Percentiles rank a stretch among this genome's conserved stretches.
These are phyloP conservation scores for Aspergillus nomiae DNA, from an alignment of 2,329 filamentous ascomycete genomes.

Conservation along the genomic window DNA sequence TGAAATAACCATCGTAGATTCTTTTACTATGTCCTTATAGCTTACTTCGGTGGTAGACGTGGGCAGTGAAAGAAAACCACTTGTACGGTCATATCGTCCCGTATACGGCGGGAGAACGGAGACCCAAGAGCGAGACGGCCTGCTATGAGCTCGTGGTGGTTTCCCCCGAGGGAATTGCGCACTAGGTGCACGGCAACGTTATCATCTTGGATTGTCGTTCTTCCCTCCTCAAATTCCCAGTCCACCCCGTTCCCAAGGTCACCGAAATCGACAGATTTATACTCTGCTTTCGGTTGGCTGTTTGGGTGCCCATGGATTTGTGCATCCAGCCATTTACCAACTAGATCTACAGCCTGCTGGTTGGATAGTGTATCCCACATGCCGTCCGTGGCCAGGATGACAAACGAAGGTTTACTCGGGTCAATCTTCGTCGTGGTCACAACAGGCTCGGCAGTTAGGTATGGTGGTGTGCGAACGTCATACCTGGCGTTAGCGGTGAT, in stretches of 20 bases:
- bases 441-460: conserved; percentile 68
- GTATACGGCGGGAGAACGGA: conserved; percentile 38
- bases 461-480: conserved; percentile 58
- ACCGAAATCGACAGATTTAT: conserved; percentile 26
- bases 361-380: conserved; percentile 65
- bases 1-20: not conserved
- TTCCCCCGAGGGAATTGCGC: conserved; percentile 57
- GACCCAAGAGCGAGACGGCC: conserved; percentile 30
- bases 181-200: conserved; percentile 56
- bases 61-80: conserved; percentile 42
- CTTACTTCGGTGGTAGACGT: not conserved
- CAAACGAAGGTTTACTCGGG: conserved; percentile 54
- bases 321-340: conserved; percentile 56
- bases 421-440: conserved; percentile 60
- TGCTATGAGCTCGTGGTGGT: conserved; percentile 36
- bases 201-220: conserved; percentile 54
- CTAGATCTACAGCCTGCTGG: conserved; percentile 60
- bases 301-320: conserved; percentile 33
- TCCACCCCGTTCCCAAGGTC: conserved; percentile 19
- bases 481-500: conserved; percentile 47
- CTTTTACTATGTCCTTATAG: not conserved
- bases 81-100: conserved; percentile 57
- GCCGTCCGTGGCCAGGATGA: conserved; percentile 69
- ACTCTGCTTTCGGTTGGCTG: conserved; percentile 26
- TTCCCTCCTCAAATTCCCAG: conserved; percentile 43